Evolutionary conservation across 768 basidiomycete genomes (phyloP), one percentile per base, ranked within the genome.

Genomic region (Lactarius sp.): DNA sequence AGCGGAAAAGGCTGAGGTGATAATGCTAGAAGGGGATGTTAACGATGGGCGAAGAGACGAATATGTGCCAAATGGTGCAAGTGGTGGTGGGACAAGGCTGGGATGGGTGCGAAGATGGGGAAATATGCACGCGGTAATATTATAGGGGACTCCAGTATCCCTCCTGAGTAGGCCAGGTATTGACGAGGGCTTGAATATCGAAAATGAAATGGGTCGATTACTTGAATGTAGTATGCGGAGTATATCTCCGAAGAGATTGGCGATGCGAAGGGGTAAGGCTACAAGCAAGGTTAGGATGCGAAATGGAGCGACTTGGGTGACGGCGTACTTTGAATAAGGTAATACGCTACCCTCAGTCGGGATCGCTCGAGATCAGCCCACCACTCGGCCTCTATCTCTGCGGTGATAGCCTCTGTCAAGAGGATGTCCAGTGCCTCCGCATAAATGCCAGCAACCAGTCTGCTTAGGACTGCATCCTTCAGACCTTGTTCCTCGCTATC

Each of bases 301-400:
- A 34, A 14, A 41, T 13, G 16, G 12, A 13, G n/a, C 18, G 16
- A 54, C 10, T 22, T 9, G 37, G 16, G 52, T 22, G 51, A 49
- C 49, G 6, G 77, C 86, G 69, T 70, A 95, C 92, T 90, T 77
- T 94, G 90, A 1, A 95, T 66, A 33, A 95, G 77, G 73, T 89
- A 93, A 70, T 82, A 75, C 3, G 80, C 80, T 10, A 87, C 79
- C 20, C 78, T 80, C 56, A 74, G 67, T 33, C 77, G 70, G 3
- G 88, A 92, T 37, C 83, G 79, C 66, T 87, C 85, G 47, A 89
- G 72, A 34, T 84, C 81, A 16, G 81, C 79, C 94, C 94, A 98
- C 88, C 90, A 97, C 51, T 89, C 83, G 20, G 90, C 84, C 69
- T 94, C 91, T 7, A 79, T 74, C 69, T 94, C 92, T 13, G 86